Percentiles rank a stretch among this genome's conserved stretches.
phyloP scores from a whole-genome alignment of 192 early-diverging fungal species.

The Rhizophlyctis rosea region DNA sequence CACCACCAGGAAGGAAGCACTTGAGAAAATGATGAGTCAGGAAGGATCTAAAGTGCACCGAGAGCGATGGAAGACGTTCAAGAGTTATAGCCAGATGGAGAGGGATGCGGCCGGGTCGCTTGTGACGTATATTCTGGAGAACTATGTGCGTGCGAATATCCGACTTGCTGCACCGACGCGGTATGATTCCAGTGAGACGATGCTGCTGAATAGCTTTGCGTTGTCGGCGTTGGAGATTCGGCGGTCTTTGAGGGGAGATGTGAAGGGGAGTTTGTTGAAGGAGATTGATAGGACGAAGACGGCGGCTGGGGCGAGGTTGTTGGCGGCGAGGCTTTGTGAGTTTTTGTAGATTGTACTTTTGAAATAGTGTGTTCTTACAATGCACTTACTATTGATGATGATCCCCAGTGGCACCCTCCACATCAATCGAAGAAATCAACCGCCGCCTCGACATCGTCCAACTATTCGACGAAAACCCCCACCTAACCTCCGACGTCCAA shows the following conservation, averaged over 20 bases:
- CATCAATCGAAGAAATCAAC: slow-evolving; percentile 61
- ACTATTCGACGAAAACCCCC: slow-evolving; percentile 56
- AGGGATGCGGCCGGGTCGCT: slow-evolving; percentile 54
- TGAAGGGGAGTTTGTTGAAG: slow-evolving; percentile 62
- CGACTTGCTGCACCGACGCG: slow-evolving; percentile 61
- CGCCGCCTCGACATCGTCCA: slow-evolving; percentile 70
- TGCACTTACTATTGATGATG: not conserved
- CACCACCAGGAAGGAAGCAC: not conserved
- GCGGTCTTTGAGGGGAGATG: slow-evolving; percentile 41
- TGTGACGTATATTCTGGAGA: slow-evolving; percentile 68
- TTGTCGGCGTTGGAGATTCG: slow-evolving; percentile 76
- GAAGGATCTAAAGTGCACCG: not conserved
- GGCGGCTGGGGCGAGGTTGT: slow-evolving; percentile 69
- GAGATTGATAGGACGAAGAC: slow-evolving; percentile 79
- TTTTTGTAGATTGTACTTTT: slow-evolving; percentile 4
- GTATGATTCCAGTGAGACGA: slow-evolving; percentile 50
- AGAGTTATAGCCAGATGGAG: slow-evolving; percentile 16
- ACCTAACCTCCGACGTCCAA: slow-evolving; percentile 53
- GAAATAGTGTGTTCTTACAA: not conserved
- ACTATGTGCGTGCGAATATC: slow-evolving; percentile 62
- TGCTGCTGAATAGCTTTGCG: slow-evolving; percentile 80
- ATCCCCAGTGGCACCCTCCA: slow-evolving; percentile 63
- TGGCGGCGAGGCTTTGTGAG: slow-evolving; percentile 63
- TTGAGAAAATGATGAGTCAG: not conserved
- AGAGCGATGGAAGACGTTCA: not conserved